Evolutionary conservation across 371 early-diverging fungal species (phyloP).

Genomic region (Parasitella parasitica): DNA sequence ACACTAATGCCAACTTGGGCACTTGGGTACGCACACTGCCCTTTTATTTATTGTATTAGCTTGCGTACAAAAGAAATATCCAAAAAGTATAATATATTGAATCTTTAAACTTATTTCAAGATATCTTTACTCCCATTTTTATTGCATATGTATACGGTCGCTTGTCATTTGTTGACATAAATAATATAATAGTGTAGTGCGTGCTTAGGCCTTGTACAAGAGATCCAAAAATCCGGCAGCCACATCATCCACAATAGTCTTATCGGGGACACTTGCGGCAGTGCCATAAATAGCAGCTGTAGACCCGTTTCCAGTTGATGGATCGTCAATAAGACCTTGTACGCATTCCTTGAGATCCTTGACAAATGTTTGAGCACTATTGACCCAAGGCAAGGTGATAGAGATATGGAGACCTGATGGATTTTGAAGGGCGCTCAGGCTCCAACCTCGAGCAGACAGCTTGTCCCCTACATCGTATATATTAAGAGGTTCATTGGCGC

Average conservation of each 20-base stretch:
- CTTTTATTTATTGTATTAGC: background rate
- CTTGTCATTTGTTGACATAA: background rate
- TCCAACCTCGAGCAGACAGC: slow-evolving; percentile 78
- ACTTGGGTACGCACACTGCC: no score
- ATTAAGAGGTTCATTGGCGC: slow-evolving; percentile 65
- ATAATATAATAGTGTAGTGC: background rate
- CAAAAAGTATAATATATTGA: no score
- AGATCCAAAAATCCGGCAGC: slow-evolving; percentile 85
- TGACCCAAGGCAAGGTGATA: slow-evolving; percentile 80
- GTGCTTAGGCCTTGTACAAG: slow-evolving; percentile 74
- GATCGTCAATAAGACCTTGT: slow-evolving; percentile 64
- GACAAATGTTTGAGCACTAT: slow-evolving; percentile 73
- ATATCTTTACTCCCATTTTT: no score
- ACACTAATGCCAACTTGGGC: no score
- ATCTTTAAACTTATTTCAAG: no score
- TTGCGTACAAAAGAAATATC: no score
- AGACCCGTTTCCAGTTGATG: slow-evolving; percentile 66
- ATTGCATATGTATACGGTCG: no score
- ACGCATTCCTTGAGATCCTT: slow-evolving; percentile 81
- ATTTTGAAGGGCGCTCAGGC: slow-evolving; percentile 84
- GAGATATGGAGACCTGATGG: slow-evolving; percentile 92
- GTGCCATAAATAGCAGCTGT: slow-evolving; percentile 91
- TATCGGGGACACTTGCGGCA: slow-evolving; percentile 85
- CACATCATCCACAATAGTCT: slow-evolving; percentile 82
- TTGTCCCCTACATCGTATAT: slow-evolving; percentile 86